Base-by-base conservation (phyloP, 192 early-diverging fungal genomes). In the Coemansia umbellata region DNA sequence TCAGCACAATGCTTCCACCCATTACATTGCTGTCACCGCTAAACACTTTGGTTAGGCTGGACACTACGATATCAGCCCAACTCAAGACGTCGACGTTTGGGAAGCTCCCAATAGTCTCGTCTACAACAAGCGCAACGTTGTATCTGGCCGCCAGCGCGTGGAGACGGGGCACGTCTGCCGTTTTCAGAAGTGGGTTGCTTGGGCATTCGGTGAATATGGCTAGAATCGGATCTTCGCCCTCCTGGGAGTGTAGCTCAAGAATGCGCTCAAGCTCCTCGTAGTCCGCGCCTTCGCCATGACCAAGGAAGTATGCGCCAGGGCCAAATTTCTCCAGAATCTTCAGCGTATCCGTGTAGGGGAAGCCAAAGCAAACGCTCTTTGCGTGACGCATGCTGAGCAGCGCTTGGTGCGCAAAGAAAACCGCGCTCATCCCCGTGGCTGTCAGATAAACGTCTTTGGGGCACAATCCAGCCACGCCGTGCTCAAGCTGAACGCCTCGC, bases 311-410 rank as follows among this genome's bases (percentile, higher is more conserved):
- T 37, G 85, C 88, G 21, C 95, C 93, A 36, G 87, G 69, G 0
- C 93, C 94, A 79, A 96, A 95, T 69, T 95, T 94, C 71, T 98
- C 71, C 49, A 95, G 81, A 31, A 98, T 90, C 72, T 98, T 98
- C 19, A 98, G 79, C n/a, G 93, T 94, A 64, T 98, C 95, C 2
- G 87, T 84, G 74, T 98, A 98, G 6, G 92, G 87, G 58, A 98
- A 98, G 0, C 95, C 94, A 81, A 90, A 98, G 57, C 92, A 93
- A 4, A 95, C 82, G 51, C 82, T 90, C 65, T 93, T 91, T 39
- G 42, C 72, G 61, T 9, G 55, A 31, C 21, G 76, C 55, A 53
- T 39, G 10, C 70, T 62, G 23, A 84, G 78, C 7, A 87, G 80
- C 31, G 84, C 64, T 37, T 84, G 80, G 69, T 93, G 91, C 11